phyloP scores from a whole-genome alignment of 768 basidiomycete species.

The Mrakia frigida region DNA sequence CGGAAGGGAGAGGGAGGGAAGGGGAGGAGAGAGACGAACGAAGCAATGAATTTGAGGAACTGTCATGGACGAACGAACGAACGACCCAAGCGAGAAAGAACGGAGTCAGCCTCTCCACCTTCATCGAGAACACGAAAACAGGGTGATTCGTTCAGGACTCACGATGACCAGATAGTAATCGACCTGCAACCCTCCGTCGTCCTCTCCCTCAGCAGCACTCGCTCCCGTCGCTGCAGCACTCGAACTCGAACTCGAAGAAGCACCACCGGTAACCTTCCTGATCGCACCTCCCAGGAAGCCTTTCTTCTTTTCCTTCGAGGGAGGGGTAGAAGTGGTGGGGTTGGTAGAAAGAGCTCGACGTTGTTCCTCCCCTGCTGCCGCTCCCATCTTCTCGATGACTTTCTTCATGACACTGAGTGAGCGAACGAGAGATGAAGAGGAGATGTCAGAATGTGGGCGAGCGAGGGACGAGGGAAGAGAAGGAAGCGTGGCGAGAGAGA shows the following conservation, averaged over 20 bases:
- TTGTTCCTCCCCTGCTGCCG: constrained; percentile 21
- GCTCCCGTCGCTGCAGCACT: constrained; percentile 44
- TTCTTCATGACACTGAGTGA: constrained; percentile 95
- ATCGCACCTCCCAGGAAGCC: constrained; percentile 67
- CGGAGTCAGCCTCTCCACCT: too few relatives aligned
- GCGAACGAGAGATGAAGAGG: background rate
- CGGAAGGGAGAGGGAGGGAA: background rate
- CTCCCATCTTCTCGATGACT: constrained; percentile 35
- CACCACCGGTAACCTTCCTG: constrained; percentile 63
- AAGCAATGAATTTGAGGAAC: constrained; percentile 97
- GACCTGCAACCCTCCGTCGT: constrained; percentile 84
- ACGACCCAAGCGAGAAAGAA: background rate
- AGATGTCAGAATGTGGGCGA: background rate
- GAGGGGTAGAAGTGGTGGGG: background rate
- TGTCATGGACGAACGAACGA: constrained; percentile 26
- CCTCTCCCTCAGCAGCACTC: constrained; percentile 50
- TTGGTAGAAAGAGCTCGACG: constrained; percentile 18
- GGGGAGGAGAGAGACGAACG: constrained; percentile 1
- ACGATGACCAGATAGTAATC: constrained; percentile 67
- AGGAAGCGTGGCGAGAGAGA: constrained; percentile 51
- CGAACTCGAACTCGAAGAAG: constrained; percentile 49
- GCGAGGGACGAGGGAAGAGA: too few relatives aligned
- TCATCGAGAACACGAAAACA: background rate
- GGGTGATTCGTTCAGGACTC: background rate
- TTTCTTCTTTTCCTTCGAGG: constrained; percentile 48